A percentile compares a stretch with the other conserved stretches of the same genome.
Conservation (phyloP, 495 filamentous ascomycete genomes). For the Xylaria nigripes region DNA sequence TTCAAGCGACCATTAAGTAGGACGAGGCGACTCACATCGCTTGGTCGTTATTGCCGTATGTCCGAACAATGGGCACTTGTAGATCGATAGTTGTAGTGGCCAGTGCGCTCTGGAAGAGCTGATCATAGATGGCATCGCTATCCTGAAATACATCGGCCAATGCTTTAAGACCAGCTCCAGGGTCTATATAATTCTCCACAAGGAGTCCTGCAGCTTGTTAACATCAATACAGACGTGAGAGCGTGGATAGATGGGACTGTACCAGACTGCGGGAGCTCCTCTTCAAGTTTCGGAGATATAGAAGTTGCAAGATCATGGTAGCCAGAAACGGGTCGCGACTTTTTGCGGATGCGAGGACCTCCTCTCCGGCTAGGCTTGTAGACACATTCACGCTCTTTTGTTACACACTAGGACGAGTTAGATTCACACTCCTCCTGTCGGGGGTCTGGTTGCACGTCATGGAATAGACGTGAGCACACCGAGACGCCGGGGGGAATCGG, state of each 20-base stretch:
- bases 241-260: slow-evolving; percentile 5
- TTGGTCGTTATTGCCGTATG: slow-evolving; percentile 20
- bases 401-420: slow-evolving; percentile 38
- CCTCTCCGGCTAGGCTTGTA: slow-evolving; percentile 52
- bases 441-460: background rate
- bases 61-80: slow-evolving; percentile 21
- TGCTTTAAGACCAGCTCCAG: slow-evolving; percentile 24
- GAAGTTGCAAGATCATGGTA: slow-evolving; percentile 24
- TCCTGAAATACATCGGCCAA: slow-evolving; percentile 24
- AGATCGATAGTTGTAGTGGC: slow-evolving; percentile 14
- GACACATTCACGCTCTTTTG: slow-evolving; percentile 45
- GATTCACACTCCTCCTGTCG: background rate
- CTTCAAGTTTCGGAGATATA: slow-evolving; percentile 23
- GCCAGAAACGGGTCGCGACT: slow-evolving; percentile 17
- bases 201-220: slow-evolving; percentile 19
- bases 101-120: slow-evolving; percentile 22
- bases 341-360: slow-evolving; percentile 40
- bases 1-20: background rate
- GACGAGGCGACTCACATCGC: slow-evolving; percentile 19
- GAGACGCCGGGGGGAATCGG: background rate
- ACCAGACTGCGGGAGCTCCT: slow-evolving; percentile 25
- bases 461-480: background rate
- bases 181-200: slow-evolving; percentile 25
- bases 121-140: slow-evolving; percentile 25
- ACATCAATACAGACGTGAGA: background rate